Base-by-base conservation (phyloP, 2,329 filamentous ascomycete species). In the Aspergillus pseudotamarii region DNA sequence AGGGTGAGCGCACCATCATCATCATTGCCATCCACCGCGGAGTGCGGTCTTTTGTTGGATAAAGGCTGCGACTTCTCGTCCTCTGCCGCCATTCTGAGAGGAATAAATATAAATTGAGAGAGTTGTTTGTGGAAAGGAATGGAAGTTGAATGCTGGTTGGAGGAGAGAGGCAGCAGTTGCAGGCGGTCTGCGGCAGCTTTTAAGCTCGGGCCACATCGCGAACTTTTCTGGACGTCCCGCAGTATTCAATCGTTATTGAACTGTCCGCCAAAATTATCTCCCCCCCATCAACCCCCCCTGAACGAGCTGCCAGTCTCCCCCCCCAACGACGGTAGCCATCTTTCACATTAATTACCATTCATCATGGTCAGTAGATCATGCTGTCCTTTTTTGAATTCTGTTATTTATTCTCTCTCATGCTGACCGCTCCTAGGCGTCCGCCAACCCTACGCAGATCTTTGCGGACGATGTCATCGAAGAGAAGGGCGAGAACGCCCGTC, bases 401-500 rank as follows among this genome's bases (percentile, higher is more conserved):
- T 67, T 51, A 66, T 58, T 4, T 57, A 23, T 32, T 36, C 16
- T 41, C 38, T 59, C 45, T n/a, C 59, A 26, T 64, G 58, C 66
- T 66, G 34, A 69, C 51, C 53, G 43, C 54, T 32, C 57, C 19
- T 59, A 79, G 77, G 75, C 77, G 68, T 73, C 76, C 71, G 77
- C 72, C 80, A 95, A 93, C 82, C 94, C 94, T 75, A 97, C 93
- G 68, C 94, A 98, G 82, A 98, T 98, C 85, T 98, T 98, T 82
- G 92, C 93, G 75, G 93, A 97, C 81, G 94, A 96, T 78, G 95
- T 96, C 71, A 95, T 91, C 62, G 93, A 98, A 83, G 94, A 98
- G 84, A 98, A 97, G 84, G 95, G 95, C 74, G 94, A 98, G 84
- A 98, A 98, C 91, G 94, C 95, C 75, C 93, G 94, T 87, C 90